Evolutionary conservation across 306 rosid genomes (phyloP).

Genomic region (Dalbergia cultrata): DNA sequence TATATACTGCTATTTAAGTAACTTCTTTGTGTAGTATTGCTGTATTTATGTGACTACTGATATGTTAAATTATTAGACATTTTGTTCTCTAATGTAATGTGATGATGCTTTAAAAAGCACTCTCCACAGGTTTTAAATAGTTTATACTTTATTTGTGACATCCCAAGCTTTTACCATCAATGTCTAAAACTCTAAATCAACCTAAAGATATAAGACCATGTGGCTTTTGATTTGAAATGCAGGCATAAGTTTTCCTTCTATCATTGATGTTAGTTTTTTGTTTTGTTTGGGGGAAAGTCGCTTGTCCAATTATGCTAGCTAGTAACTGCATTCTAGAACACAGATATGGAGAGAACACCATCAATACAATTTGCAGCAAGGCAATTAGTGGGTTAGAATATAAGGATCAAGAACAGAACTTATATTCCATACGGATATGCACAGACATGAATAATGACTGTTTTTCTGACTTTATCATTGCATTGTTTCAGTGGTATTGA

Average conservation of each 20-base stretch:
- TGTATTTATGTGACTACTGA: slow-evolving; percentile 20
- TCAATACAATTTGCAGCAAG: slow-evolving; percentile 5
- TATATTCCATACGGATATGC: slow-evolving; percentile 19
- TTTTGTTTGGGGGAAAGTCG: slow-evolving; percentile 33
- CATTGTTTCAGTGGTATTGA: slow-evolving; percentile 77
- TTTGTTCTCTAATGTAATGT: slow-evolving; percentile 37
- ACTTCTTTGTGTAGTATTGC: slow-evolving; percentile 24
- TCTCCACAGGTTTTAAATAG: slow-evolving; percentile 20
- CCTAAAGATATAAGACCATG: slow-evolving; percentile 25
- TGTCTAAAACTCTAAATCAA: slow-evolving; percentile 15
- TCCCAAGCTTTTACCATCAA: slow-evolving; percentile 4
- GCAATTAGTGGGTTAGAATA: slow-evolving; percentile 3
- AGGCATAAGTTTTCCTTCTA: slow-evolving; percentile 22
- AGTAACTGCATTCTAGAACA: slow-evolving; percentile 1
- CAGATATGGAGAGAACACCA: neutral
- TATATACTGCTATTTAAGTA: slow-evolving; percentile 33
- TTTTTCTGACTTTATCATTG: slow-evolving; percentile 40
- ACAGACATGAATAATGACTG: slow-evolving; percentile 32
- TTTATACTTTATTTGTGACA: neutral
- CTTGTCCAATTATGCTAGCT: slow-evolving; percentile 20
- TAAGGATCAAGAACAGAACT: slow-evolving; percentile 19
- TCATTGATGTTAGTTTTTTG: slow-evolving; percentile 9
- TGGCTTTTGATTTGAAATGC: slow-evolving; percentile 24
- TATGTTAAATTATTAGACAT: slow-evolving; percentile 14
- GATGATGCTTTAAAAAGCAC: slow-evolving; percentile 16